Percentiles rank a stretch among this genome's conserved stretches.
These are phyloP conservation scores for Colletotrichum cordylinicola DNA, from an alignment of 2,329 filamentous ascomycete species.

Conservation along the genomic window DNA sequence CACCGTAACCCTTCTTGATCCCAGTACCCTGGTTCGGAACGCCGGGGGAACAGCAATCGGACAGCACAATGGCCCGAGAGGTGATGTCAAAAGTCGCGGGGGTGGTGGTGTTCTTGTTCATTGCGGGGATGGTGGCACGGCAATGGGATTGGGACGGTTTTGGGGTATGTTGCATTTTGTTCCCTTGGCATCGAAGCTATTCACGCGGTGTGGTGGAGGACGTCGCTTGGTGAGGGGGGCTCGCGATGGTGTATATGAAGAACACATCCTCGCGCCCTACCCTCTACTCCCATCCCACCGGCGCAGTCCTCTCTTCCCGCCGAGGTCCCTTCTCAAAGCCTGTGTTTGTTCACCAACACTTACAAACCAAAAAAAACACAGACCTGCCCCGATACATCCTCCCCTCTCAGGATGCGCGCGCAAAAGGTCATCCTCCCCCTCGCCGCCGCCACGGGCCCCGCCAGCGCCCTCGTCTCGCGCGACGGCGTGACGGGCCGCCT, in stretches of 20 bases:
- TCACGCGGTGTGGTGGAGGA: neutral
- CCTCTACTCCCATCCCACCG: neutral
- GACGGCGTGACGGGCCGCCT: slow-evolving; percentile 29
- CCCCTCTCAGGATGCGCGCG: neutral
- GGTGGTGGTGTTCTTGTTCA: neutral
- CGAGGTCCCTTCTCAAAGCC: neutral
- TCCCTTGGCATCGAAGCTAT: neutral
- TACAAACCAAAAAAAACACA: neutral
- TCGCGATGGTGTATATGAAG: neutral
- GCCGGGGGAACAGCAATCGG: neutral
- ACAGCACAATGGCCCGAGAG: neutral
- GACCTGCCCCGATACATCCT: neutral
- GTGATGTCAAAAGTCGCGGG: neutral
- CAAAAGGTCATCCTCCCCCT: neutral
- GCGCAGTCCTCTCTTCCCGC: neutral
- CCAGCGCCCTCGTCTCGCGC: slow-evolving; percentile 18
- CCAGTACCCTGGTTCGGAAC: neutral
- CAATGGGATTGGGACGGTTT: slow-evolving; percentile 4
- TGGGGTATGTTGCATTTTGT: slow-evolving; percentile 13
- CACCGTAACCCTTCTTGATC: neutral
- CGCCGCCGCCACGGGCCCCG: neutral
- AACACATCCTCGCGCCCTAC: neutral
- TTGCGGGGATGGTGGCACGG: neutral
- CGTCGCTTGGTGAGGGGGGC: neutral
- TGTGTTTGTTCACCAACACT: neutral